These are phyloP conservation scores for Gryganskiella cystojenkinii DNA, from an alignment of 192 early-diverging fungal species.

Conservation along the genomic window DNA sequence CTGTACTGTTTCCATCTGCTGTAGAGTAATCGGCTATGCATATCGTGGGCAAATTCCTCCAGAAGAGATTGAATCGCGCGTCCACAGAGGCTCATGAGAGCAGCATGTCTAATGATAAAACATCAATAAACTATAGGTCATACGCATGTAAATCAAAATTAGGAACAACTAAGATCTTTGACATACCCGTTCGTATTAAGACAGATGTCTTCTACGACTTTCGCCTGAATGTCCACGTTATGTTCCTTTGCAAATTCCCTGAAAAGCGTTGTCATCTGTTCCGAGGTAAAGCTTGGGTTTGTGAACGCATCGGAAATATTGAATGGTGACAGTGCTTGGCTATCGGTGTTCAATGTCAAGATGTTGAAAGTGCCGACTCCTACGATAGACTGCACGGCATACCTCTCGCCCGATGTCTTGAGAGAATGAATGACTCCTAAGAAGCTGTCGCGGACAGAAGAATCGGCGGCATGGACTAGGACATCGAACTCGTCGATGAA, in stretches of 20 bases:
- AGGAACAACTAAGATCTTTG: slow-evolving; percentile 1
- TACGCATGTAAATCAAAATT: background rate
- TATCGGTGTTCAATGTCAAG: slow-evolving; percentile 18
- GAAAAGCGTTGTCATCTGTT: slow-evolving; percentile 16
- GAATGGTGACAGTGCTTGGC: slow-evolving; percentile 15
- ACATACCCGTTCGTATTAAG: slow-evolving; percentile 21
- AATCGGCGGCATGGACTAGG: slow-evolving; percentile 3
- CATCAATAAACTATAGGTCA: slow-evolving; percentile 1
- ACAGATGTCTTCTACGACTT: slow-evolving; percentile 16
- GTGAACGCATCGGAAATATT: slow-evolving; percentile 22
- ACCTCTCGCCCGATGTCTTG: slow-evolving; percentile 11
- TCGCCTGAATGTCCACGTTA: slow-evolving; percentile 6
- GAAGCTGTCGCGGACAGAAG: slow-evolving; percentile 10
- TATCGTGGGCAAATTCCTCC: slow-evolving; percentile 3
- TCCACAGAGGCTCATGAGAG: slow-evolving; percentile 15
- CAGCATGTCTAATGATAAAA: slow-evolving; percentile 17
- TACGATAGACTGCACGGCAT: slow-evolving; percentile 14
- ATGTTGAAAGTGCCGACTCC: slow-evolving; percentile 17
- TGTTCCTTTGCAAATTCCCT: slow-evolving; percentile 15
- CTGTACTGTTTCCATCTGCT: slow-evolving; percentile 11
- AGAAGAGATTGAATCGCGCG: slow-evolving; percentile 19
- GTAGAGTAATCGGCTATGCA: slow-evolving; percentile 14
- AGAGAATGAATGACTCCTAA: slow-evolving; percentile 10
- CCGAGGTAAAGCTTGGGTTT: slow-evolving; percentile 20
- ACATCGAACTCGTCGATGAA: slow-evolving; percentile 21